Evolutionary conservation across 495 filamentous ascomycete genomes (phyloP).

Genomic region (Staphylotrichum longicolle): DNA sequence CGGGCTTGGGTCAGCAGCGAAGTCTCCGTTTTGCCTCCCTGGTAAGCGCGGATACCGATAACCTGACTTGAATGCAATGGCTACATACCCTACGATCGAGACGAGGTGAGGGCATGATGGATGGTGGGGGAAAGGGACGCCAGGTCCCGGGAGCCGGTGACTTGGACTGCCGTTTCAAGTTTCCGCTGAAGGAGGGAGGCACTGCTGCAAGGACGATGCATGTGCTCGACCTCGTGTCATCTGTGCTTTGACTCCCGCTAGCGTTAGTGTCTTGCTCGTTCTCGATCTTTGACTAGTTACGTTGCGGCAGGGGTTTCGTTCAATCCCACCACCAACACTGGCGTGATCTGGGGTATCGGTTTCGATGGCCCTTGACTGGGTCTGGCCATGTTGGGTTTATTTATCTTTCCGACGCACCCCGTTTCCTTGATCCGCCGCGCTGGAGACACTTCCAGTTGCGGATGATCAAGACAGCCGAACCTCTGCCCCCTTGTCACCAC

Average conservation of each 20-base stretch:
- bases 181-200: not conserved
- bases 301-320: not conserved
- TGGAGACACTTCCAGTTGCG: not conserved
- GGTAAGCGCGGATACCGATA: no score
- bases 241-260: not conserved
- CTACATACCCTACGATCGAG: no score
- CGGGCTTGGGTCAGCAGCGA: no score
- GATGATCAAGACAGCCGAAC: not conserved
- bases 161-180: no score
- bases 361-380: not conserved
- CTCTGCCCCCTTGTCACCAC: not conserved
- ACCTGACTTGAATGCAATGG: no score
- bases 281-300: not conserved
- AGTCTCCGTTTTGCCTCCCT: no score
- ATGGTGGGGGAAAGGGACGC: no score
- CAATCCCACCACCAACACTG: not conserved
- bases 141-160: no score
- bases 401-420: not conserved
- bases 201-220: not conserved
- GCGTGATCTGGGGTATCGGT: not conserved
- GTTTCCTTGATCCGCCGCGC: not conserved
- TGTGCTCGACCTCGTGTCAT: not conserved
- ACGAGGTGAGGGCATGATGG: no score
- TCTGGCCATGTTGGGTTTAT: not conserved
- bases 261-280: not conserved